Conservation (phyloP, 345 rosid genomes). For the Rubroshorea leprosula region DNA sequence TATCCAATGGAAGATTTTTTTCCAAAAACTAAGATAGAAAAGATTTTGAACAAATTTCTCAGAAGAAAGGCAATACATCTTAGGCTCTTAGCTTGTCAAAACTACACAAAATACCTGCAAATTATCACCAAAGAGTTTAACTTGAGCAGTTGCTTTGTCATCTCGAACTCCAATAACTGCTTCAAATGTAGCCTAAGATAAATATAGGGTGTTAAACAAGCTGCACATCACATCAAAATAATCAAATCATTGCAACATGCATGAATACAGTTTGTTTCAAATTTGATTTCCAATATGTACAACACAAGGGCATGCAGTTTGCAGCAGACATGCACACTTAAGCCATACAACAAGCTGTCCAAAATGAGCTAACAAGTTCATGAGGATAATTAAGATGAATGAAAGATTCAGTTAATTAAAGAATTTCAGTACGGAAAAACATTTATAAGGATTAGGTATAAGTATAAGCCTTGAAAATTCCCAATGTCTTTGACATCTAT, state of each 20-base stretch:
- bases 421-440: too few relatives aligned
- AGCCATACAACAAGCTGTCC: not conserved
- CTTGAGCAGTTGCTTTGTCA: conserved; percentile 72
- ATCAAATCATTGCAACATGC: conserved; percentile 2
- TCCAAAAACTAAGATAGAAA: conserved; percentile 54
- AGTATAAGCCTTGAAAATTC: too few relatives aligned
- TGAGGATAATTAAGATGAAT: not conserved
- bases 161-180: conserved; percentile 81
- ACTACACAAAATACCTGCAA: conserved; percentile 46
- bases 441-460: too few relatives aligned
- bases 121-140: conserved; percentile 82
- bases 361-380: not conserved
- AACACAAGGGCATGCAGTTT: not conserved
- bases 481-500: not conserved
- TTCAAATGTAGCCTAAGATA: conserved; percentile 78
- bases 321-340: not conserved
- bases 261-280: not conserved
- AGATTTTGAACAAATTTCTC: conserved; percentile 5
- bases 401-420: not conserved
- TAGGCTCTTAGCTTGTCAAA: conserved; percentile 5
- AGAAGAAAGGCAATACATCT: conserved; percentile 9
- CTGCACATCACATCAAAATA: not conserved
- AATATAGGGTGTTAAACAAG: not conserved
- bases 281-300: not conserved
- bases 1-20: conserved; percentile 79